phyloP scores from a whole-genome alignment of 75 land plant species.

The Isoetes taiwanensis region DNA sequence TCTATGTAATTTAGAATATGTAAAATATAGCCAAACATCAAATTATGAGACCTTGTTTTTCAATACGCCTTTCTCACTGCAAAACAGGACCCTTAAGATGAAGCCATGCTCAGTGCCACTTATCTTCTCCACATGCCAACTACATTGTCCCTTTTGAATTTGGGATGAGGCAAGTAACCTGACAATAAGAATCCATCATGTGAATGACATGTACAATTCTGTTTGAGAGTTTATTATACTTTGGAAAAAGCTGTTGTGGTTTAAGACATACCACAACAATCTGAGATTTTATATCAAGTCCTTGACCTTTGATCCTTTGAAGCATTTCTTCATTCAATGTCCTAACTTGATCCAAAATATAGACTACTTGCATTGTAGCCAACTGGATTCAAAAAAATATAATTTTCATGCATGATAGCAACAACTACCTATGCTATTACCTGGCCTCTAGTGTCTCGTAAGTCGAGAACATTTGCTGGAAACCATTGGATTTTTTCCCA shows the following conservation, averaged over 20 bases:
- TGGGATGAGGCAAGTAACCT: constrained; percentile 81
- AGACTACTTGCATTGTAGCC: constrained; percentile 68
- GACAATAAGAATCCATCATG: neutral
- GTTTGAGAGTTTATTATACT: neutral
- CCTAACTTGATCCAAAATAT: constrained; percentile 81
- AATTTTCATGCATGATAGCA: too few species aligned
- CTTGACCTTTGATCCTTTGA: constrained; percentile 53
- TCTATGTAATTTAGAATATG: too few species aligned
- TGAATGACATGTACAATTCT: neutral
- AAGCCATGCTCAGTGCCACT: constrained; percentile 36
- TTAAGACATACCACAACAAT: constrained; percentile 55
- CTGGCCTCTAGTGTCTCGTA: constrained; percentile 99
- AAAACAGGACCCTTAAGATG: constrained; percentile 57
- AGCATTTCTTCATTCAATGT: constrained; percentile 73
- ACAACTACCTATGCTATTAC: too few species aligned
- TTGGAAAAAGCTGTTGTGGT: too few species aligned
- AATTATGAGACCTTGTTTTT: constrained; percentile 68
- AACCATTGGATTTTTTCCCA: constrained; percentile 53
- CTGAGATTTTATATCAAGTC: constrained; percentile 43
- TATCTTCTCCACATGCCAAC: constrained; percentile 52
- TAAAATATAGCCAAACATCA: constrained; percentile 66
- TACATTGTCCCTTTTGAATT: constrained; percentile 60
- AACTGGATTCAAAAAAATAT: too few species aligned
- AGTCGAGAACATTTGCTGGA: constrained; percentile 80
- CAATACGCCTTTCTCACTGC: constrained; percentile 36